phyloP scores from a whole-genome alignment of 2,329 filamentous ascomycete genomes.

The Talaromyces sp. region DNA sequence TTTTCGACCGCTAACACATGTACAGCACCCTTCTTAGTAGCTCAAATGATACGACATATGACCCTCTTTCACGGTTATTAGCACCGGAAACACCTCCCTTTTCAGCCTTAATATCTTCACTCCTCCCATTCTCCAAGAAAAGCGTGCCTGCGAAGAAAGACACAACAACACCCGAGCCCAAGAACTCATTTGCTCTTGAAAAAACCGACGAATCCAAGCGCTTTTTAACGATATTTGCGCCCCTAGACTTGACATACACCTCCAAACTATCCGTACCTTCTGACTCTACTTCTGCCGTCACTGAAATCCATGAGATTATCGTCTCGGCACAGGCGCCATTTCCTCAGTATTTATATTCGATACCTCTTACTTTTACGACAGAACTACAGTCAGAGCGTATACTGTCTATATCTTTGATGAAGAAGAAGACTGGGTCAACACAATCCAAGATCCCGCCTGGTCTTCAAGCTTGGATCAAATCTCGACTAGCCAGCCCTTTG shows the following conservation, averaged over 20 bases:
- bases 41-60: constrained; percentile 23
- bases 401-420: constrained; percentile 26
- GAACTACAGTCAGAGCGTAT: constrained; percentile 30
- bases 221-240: constrained; percentile 67
- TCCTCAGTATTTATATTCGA: constrained; percentile 26
- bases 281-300: constrained; percentile 14
- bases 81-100: constrained; percentile 21
- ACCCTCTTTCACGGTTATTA: constrained; percentile 20
- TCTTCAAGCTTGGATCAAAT: constrained; percentile 30
- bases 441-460: constrained; percentile 22
- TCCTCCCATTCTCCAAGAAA: constrained; percentile 36
- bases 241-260: constrained; percentile 51
- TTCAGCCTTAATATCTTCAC: constrained; percentile 33
- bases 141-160: constrained; percentile 15
- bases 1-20: constrained; percentile 17
- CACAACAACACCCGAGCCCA: constrained; percentile 43
- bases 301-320: constrained; percentile 30
- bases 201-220: constrained; percentile 54
- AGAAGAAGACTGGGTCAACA: constrained; percentile 9
- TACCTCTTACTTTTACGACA: constrained; percentile 30
- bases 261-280: constrained; percentile 19
- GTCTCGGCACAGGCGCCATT: constrained; percentile 34
- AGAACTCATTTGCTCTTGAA: constrained; percentile 61
- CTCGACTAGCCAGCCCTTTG: constrained; percentile 29
- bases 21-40: constrained; percentile 27